Conservation (phyloP, 2,329 filamentous ascomycete genomes). For the Coccinonectria pachysandricola region DNA sequence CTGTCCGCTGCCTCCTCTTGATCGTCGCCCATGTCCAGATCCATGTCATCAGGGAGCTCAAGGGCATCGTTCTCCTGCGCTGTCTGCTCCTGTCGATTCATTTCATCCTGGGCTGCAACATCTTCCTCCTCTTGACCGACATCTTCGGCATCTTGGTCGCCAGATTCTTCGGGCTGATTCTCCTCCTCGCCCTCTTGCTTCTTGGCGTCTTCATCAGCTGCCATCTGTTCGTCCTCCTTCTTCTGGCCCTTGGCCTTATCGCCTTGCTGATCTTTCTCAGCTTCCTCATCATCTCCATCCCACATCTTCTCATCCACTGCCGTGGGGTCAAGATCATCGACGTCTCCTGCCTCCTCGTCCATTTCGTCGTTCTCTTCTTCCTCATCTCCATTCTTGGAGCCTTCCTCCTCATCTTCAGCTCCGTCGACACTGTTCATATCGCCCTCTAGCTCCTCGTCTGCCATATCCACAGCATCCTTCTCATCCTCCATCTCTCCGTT, state of each 20-base stretch:
- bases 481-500: slow-evolving; percentile 63
- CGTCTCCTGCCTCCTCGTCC: slow-evolving; percentile 82
- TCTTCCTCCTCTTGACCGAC: slow-evolving; percentile 52
- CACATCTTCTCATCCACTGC: slow-evolving; percentile 98
- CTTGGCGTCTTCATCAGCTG: slow-evolving; percentile 47
- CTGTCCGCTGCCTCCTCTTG: slow-evolving; percentile 44
- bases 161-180: slow-evolving; percentile 34
- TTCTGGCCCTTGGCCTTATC: slow-evolving; percentile 62
- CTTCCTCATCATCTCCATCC: slow-evolving; percentile 76
- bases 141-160: slow-evolving; percentile 39
- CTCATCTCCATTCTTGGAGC: slow-evolving; percentile 51
- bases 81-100: slow-evolving; percentile 59
- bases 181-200: slow-evolving; percentile 31
- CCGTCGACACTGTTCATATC: slow-evolving; percentile 59
- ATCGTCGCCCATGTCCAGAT: slow-evolving; percentile 71
- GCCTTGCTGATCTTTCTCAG: slow-evolving; percentile 72
- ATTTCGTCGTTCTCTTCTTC: slow-evolving; percentile 63
- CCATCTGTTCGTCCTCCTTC: slow-evolving; percentile 51
- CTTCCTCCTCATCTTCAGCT: slow-evolving; percentile 49
- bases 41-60: slow-evolving; percentile 80
- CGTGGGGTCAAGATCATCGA: slow-evolving; percentile 80
- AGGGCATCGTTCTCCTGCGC: slow-evolving; percentile 72
- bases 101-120: slow-evolving; percentile 42
- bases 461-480: slow-evolving; percentile 84
- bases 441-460: slow-evolving; percentile 83